Percentiles rank a stretch among this genome's conserved stretches.
Conservation (phyloP, 192 early-diverging fungal species). For the Funneliformis mosseae region DNA sequence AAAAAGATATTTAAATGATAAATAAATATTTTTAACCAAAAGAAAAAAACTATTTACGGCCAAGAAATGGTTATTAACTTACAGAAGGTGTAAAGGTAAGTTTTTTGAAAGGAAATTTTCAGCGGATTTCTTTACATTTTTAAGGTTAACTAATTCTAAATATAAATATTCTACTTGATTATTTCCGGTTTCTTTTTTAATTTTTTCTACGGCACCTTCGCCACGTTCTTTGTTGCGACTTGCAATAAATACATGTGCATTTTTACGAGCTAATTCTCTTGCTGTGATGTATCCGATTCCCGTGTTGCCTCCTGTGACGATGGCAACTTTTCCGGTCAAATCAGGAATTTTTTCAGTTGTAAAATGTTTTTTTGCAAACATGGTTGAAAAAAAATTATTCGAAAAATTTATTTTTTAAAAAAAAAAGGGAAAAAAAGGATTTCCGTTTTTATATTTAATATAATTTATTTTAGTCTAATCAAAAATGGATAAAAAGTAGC, state of each 20-base stretch:
- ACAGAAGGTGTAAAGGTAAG: slow-evolving; percentile 52
- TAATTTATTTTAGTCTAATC: no score
- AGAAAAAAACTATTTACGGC: not conserved
- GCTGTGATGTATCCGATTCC: slow-evolving; percentile 47
- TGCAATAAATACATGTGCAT: slow-evolving; percentile 43
- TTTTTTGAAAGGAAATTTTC: slow-evolving; percentile 37
- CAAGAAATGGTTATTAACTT: not conserved
- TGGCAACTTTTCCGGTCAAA: slow-evolving; percentile 45
- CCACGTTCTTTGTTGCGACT: slow-evolving; percentile 31
- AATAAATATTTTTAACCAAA: not conserved
- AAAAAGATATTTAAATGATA: not conserved
- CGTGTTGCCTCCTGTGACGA: slow-evolving; percentile 54
- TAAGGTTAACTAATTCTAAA: slow-evolving; percentile 37
- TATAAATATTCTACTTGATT: slow-evolving; percentile 42
- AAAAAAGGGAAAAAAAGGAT: no score
- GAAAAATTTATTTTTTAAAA: no score
- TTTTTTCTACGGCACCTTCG: slow-evolving; percentile 30
- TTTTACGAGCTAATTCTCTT: slow-evolving; percentile 36
- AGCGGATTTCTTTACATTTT: slow-evolving; percentile 26
- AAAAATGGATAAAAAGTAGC: no score
- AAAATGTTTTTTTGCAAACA: slow-evolving; percentile 9
- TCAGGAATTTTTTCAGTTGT: slow-evolving; percentile 34
- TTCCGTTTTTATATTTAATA: no score
- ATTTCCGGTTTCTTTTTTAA: slow-evolving; percentile 39
- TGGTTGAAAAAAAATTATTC: no score